Base-by-base conservation (phyloP, 176 grass and related monocot species). In the Zea luxurians region DNA sequence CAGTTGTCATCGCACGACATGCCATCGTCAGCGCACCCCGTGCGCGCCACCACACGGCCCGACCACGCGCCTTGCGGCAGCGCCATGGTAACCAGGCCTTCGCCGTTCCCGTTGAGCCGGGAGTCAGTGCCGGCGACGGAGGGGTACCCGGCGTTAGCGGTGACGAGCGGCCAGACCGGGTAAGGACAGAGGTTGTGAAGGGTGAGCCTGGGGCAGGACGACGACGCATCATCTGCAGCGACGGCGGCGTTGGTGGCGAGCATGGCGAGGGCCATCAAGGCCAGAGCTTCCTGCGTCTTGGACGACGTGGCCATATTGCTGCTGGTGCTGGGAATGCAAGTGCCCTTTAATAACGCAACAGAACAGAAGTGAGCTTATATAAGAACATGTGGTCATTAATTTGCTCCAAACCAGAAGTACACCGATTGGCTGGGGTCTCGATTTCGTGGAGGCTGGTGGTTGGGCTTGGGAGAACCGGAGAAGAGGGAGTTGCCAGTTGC, bases 111-210 rank as follows among this genome's bases (percentile, higher is more conserved):
- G 18, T 68, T 38, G 57, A 60, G 57, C 8, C 57, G 18, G 57
- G 18, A 12, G 8, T 8, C 4, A 10, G 4, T 10, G 9, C 6
- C 10, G 9, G 38, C 2, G 49, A 83, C 21, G 45, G 43, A 20
- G 0, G 49, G 71, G 38, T 58, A 13, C 61, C 81, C 71, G 10
- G 38, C 10, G 40, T 83, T 83, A 6, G 73, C 41, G 42, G 64
- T 83, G 27, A 83, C 11, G 15, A 76, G 71, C 34, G 81, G 81
- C 81, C 81, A 83, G 3, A 83, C 27, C 2, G 72, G 81, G 72
- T 48, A 76, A 2, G 72, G 4, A 4, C 81, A 83, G 15, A 83
- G 81, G 64, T 83, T 83, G 81, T 83, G 73, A 43, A 83, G 81
- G 16, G 81, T 83, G 7, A 83, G 81, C 42, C 60, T 83, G 7